Conservation (phyloP, 106 monocot species). For the Agapanthus africanus region DNA sequence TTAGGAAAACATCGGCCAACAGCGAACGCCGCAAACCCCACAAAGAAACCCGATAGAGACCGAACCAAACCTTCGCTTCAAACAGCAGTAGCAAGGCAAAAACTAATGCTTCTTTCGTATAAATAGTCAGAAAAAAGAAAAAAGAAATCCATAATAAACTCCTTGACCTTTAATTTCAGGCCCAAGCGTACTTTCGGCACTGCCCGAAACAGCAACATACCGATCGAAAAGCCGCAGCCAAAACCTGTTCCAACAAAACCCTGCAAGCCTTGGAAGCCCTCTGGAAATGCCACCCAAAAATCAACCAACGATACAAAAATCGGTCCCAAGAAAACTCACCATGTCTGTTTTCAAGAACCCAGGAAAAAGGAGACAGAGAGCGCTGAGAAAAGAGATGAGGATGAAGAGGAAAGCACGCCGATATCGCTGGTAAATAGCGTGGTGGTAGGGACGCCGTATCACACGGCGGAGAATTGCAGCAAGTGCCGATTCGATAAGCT, state of each 20-base stretch:
- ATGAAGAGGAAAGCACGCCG: slow-evolving; percentile 40
- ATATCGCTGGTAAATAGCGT: background rate
- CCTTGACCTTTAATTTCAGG: slow-evolving; percentile 10
- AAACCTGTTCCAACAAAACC: slow-evolving; percentile 11
- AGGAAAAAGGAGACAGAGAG: background rate
- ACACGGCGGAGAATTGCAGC: slow-evolving; percentile 50
- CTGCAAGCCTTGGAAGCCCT: slow-evolving; percentile 26
- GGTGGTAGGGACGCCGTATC: slow-evolving; percentile 36
- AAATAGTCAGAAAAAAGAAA: too few relatives aligned
- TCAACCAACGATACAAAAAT: background rate
- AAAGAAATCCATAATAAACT: too few relatives aligned
- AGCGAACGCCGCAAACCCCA: background rate
- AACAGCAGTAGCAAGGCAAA: background rate
- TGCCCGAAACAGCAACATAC: slow-evolving; percentile 36
- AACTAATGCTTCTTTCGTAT: too few relatives aligned
- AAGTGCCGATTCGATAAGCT: slow-evolving; percentile 53
- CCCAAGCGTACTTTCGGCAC: slow-evolving; percentile 54
- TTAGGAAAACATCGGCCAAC: too few relatives aligned
- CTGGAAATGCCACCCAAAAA: background rate
- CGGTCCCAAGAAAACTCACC: slow-evolving; percentile 8
- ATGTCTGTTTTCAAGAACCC: slow-evolving; percentile 33
- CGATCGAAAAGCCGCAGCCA: slow-evolving; percentile 18
- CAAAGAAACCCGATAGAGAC: slow-evolving; percentile 1
- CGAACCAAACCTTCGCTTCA: background rate
- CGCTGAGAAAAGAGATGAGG: background rate